Evolutionary conservation across 352 stramenopile species (phyloP).

Genomic region (Globisporangium barbulae): DNA sequence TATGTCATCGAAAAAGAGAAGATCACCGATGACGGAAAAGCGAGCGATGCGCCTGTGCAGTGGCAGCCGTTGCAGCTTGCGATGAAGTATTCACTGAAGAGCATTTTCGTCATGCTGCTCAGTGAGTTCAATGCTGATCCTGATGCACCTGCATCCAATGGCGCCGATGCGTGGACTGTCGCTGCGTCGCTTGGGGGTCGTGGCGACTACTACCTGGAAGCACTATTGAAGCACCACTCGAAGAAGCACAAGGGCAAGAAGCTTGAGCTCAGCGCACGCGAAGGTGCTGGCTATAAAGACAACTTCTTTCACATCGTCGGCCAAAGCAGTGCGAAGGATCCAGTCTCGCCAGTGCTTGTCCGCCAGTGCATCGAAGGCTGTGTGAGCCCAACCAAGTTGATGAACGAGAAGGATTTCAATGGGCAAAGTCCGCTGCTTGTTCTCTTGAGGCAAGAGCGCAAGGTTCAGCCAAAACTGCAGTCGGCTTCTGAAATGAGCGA

Average conservation of each 20-base stretch:
- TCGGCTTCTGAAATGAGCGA: conserved; percentile 28
- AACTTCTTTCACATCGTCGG: conserved; percentile 73
- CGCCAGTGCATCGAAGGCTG: conserved; percentile 33
- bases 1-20: conserved; percentile 38
- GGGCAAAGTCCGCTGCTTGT: conserved; percentile 53
- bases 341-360: conserved; percentile 33
- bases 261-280: conserved; percentile 27
- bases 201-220: conserved; percentile 45
- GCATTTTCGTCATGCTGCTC: conserved; percentile 53
- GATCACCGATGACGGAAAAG: conserved; percentile 12
- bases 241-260: conserved; percentile 29
- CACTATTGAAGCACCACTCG: conserved; percentile 42
- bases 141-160: conserved; percentile 31
- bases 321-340: conserved; percentile 14
- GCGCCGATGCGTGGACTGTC: conserved; percentile 59
- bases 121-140: conserved; percentile 37
- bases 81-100: conserved; percentile 39
- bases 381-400: conserved; percentile 24
- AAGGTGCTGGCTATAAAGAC: conserved; percentile 19
- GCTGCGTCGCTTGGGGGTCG: conserved; percentile 29
- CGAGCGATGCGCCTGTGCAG: conserved; percentile 8
- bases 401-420: conserved; percentile 44
- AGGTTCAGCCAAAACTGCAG: conserved; percentile 15
- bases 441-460: conserved; percentile 36
- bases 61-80: conserved; percentile 61